These are phyloP conservation scores for Drechslerella dactyloides DNA, from an alignment of 2,329 filamentous ascomycete species.

Conservation along the genomic window DNA sequence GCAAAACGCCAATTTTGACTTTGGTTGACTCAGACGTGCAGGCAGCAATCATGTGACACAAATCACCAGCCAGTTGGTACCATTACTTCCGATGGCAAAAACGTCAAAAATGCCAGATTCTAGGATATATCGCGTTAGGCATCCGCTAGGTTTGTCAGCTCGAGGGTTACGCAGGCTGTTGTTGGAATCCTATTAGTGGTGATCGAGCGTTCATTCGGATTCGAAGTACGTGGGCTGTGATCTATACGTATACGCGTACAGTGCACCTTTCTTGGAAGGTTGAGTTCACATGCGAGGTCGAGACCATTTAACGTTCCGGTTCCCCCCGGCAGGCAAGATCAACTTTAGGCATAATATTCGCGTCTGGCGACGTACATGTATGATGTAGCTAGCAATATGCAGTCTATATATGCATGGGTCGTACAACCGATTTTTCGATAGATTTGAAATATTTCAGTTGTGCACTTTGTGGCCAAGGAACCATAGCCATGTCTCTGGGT, in stretches of 20 bases:
- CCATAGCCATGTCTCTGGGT: conserved; percentile 25
- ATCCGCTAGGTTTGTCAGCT: not conserved
- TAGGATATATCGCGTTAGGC: too few relatives aligned
- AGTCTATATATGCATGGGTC: not conserved
- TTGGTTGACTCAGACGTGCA: conserved; percentile 30
- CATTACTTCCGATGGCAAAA: not conserved
- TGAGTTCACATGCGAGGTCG: not conserved
- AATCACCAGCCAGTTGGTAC: not conserved
- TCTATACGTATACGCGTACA: not conserved
- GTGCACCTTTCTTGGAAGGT: not conserved
- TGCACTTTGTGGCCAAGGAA: not conserved
- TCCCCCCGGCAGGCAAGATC: not conserved
- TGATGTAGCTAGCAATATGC: too few relatives aligned
- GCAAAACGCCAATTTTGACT: not conserved
- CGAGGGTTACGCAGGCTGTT: not conserved
- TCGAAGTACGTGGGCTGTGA: not conserved
- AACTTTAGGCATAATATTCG: not conserved
- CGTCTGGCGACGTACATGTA: not conserved
- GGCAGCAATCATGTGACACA: conserved; percentile 40
- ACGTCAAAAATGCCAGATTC: not conserved
- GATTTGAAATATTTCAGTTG: conserved; percentile 7
- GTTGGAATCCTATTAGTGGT: not conserved
- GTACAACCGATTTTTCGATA: not conserved
- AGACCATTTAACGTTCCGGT: not conserved
- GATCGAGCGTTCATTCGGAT: not conserved